Base-by-base conservation (phyloP, 768 basidiomycete genomes). In the Glaciozyma martinii region DNA sequence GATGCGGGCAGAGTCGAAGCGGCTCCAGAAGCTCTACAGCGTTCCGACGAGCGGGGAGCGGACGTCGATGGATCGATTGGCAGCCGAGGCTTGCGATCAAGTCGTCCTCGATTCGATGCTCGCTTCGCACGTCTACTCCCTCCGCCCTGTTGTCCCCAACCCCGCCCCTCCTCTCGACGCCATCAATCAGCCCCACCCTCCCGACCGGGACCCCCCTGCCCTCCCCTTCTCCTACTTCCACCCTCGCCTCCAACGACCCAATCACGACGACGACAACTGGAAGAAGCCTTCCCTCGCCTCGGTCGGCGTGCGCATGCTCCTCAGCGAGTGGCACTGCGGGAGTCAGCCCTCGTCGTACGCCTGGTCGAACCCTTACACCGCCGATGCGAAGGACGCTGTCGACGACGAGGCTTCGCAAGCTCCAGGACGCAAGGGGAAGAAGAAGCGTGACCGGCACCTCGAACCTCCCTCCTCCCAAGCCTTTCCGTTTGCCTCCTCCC, bases 261-360 rank as follows among this genome's bases (percentile, higher is more conserved):
- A 29, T 1, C 5, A 60, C 30, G 61, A 56, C 21, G 55, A 27
- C n/a, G 27, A 44, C 49, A 29, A 5, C n/a, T 37, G 30, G 63
- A 62, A 64, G 52, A 37, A 25, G 44, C 46, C 60, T 5, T 37
- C 52, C 4, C 54, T 66, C 44, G 37, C 53, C 25, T 27, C 53
- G 12, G 27, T n/a, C 27, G 68, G 68, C 32, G 47, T 63, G 21
- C 44, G 65, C 18, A 37, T 66, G 23, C 37, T 70, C 10, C 49
- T 66, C 23, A 62, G 60, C 47, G 68, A 70, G 42, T 70, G 68
- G 68, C 62, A 66, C 58, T 53, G 66, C 58, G 68, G 68, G 3
- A 43, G 62, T 4, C 62, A 70, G 25, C 68, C 65, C 5, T 60
- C 57, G 19, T 37, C 53, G 25, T 70, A 70, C 63, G 42, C 46